Percentiles rank a stretch among this genome's conserved stretches.
Conservation (phyloP, 352 stramenopile genomes). For the Phytophthora rubi region DNA sequence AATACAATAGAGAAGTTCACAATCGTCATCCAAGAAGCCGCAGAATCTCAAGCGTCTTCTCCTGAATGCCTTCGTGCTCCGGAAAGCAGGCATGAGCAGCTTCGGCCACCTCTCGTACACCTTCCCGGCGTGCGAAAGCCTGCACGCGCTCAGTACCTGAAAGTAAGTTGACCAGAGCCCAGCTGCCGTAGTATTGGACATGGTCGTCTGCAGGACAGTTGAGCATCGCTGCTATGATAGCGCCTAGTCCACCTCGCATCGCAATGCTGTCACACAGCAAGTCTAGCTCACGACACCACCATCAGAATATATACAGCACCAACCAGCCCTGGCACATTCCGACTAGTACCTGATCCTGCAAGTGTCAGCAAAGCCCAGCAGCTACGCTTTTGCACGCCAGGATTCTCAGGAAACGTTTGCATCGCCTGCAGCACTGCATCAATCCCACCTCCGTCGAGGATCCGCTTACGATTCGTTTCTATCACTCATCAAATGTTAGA, state of each 20-base stretch:
- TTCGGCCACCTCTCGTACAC: conserved; percentile 84
- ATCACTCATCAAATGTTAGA: conserved; percentile 21
- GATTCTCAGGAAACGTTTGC: conserved; percentile 80
- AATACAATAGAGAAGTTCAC: conserved; percentile 28
- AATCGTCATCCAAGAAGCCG: conserved; percentile 40
- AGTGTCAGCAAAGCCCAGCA: conserved; percentile 89
- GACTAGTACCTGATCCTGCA: conserved; percentile 64
- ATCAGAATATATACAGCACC: neutral
- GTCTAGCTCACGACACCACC: conserved; percentile 36
- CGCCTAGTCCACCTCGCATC: conserved; percentile 64
- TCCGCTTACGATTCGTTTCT: conserved; percentile 87
- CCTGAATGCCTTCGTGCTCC: conserved; percentile 77
- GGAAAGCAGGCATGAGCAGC: conserved; percentile 83
- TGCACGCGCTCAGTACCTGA: conserved; percentile 55
- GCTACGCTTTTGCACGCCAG: conserved; percentile 74
- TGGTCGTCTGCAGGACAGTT: conserved; percentile 67
- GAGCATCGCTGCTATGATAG: conserved; percentile 75
- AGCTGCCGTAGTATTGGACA: conserved; percentile 71
- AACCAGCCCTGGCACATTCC: neutral
- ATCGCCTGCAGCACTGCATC: conserved; percentile 86
- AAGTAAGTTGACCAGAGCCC: conserved; percentile 76
- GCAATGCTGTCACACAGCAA: conserved; percentile 73
- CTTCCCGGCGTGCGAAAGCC: conserved; percentile 65
- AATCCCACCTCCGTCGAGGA: conserved; percentile 73
- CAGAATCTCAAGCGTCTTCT: conserved; percentile 80